Evolutionary conservation across 1,284 basidiomycete species (phyloP).

Genomic region (Sanguinoderma infundibulare): DNA sequence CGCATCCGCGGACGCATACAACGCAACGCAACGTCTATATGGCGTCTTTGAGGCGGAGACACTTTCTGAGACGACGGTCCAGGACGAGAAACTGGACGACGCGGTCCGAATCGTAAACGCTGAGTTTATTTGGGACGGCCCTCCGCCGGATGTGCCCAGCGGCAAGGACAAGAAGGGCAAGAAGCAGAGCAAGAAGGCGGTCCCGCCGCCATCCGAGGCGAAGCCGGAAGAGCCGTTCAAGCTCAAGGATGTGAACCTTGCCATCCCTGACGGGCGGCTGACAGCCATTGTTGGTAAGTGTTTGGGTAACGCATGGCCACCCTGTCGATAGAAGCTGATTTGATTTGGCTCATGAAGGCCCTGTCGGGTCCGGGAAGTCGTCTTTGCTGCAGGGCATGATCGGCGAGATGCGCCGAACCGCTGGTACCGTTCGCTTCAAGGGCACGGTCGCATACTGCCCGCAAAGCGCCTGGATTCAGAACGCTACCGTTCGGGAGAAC

Average conservation of each 20-base stretch:
- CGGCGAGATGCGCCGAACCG: conserved; percentile 69
- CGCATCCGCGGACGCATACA: conserved; percentile 78
- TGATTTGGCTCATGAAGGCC: conserved; percentile 26
- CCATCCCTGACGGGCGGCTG: conserved; percentile 73
- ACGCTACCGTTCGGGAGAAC: conserved; percentile 80
- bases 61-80: conserved; percentile 55
- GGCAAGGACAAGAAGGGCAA: conserved; percentile 40
- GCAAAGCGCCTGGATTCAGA: conserved; percentile 86
- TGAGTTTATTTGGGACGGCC: conserved; percentile 86
- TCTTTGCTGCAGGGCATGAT: conserved; percentile 74
- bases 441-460: conserved; percentile 82
- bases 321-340: neutral
- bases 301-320: conserved; percentile 28
- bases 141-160: conserved; percentile 56
- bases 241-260: conserved; percentile 63
- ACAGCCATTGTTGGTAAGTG: conserved; percentile 78
- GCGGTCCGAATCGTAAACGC: conserved; percentile 72
- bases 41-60: conserved; percentile 82
- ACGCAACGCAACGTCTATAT: conserved; percentile 72
- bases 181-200: conserved; percentile 24
- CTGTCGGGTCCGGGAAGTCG: conserved; percentile 66
- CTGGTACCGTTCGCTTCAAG: conserved; percentile 51
- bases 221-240: conserved; percentile 51
- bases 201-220: conserved; percentile 26
- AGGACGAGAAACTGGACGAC: conserved; percentile 54